Evolutionary conservation across 2,329 filamentous ascomycete genomes (phyloP).

Genomic region (Trichophyton equinum): DNA sequence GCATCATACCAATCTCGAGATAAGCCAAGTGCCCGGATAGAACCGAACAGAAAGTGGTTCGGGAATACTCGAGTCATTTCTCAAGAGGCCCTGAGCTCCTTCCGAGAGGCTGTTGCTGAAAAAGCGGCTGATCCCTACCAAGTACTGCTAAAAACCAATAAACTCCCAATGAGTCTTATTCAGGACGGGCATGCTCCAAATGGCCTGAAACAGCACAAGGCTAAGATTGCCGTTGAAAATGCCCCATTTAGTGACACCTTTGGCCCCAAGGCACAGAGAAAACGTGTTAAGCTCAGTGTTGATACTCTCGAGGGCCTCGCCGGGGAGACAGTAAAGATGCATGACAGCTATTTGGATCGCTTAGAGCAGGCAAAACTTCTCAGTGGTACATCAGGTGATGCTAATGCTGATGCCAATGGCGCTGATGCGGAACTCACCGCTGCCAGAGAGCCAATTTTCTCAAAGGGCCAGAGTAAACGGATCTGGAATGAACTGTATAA

Average conservation of each 20-base stretch:
- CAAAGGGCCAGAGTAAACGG: constrained; percentile 85
- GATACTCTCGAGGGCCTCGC: constrained; percentile 72
- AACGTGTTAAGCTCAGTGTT: constrained; percentile 79
- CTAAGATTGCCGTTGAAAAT: constrained; percentile 85
- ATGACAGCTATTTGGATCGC: constrained; percentile 69
- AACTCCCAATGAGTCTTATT: constrained; percentile 91
- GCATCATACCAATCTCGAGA: constrained; percentile 76
- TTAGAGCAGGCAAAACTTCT: constrained; percentile 66
- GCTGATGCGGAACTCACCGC: constrained; percentile 41
- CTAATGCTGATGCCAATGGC: constrained; percentile 39
- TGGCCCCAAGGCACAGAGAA: constrained; percentile 83
- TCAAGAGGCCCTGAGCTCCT: constrained; percentile 73
- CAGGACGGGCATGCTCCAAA: constrained; percentile 64
- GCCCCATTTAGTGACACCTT: constrained; percentile 81
- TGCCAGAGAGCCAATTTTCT: constrained; percentile 77
- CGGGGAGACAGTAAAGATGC: constrained; percentile 63
- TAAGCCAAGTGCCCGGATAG: constrained; percentile 69
- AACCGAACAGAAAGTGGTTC: constrained; percentile 97
- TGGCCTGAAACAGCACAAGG: constrained; percentile 80
- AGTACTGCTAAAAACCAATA: constrained; percentile 92
- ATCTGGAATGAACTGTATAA: constrained; percentile 97
- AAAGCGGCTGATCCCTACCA: constrained; percentile 82
- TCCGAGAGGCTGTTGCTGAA: constrained; percentile 84
- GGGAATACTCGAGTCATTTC: constrained; percentile 83
- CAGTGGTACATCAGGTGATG: constrained; percentile 53